Conservation (phyloP, 371 early-diverging fungal genomes). For the Lichtheimia hyalospora region DNA sequence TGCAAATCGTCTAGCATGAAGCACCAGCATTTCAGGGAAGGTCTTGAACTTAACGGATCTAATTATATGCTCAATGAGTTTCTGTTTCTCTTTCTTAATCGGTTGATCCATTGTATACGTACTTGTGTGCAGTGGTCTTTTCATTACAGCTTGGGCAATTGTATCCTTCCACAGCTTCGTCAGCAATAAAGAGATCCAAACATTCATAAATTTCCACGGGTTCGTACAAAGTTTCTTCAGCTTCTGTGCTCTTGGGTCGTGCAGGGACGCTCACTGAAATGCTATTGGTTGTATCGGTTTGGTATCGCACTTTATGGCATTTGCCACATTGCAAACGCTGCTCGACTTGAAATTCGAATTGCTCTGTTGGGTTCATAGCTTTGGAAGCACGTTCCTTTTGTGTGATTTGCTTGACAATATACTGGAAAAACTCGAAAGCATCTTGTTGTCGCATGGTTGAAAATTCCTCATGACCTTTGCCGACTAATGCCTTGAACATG, state of each 20-base stretch:
- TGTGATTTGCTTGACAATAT: constrained; percentile 69
- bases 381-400: constrained; percentile 68
- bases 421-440: constrained; percentile 92
- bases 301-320: constrained; percentile 83
- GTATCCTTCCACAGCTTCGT: constrained; percentile 70
- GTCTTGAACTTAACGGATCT: constrained; percentile 76
- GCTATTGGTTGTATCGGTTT: constrained; percentile 55
- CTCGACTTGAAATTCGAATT: constrained; percentile 79
- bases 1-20: constrained; percentile 84
- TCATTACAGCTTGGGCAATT: constrained; percentile 78
- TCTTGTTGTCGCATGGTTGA: constrained; percentile 97
- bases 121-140: constrained; percentile 71
- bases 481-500: constrained; percentile 92
- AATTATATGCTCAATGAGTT: not conserved
- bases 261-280: constrained; percentile 79
- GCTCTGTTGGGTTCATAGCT: constrained; percentile 64
- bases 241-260: constrained; percentile 21
- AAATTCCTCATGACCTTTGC: constrained; percentile 89
- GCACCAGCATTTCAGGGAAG: constrained; percentile 84
- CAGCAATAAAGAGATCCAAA: constrained; percentile 59
- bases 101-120: constrained; percentile 16
- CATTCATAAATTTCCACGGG: constrained; percentile 78
- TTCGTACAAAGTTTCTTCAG: constrained; percentile 43
- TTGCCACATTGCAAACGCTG: constrained; percentile 84
- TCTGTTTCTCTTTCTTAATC: not conserved